A percentile compares a stretch with the other conserved stretches of the same genome.
Conservation (phyloP, 345 rosid genomes). For the Moringa oleifera region DNA sequence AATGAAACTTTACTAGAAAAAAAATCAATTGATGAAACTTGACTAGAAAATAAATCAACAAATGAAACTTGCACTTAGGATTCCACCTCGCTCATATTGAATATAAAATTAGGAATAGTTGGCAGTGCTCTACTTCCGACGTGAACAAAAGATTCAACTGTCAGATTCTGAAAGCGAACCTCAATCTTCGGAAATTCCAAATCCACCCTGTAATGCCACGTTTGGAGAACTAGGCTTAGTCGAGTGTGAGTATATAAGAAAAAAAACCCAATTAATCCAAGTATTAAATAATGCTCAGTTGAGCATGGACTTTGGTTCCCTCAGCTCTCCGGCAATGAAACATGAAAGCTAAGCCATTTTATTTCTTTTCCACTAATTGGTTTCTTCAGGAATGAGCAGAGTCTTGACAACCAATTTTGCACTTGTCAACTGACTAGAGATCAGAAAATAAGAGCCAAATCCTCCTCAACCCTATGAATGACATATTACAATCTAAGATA, state of each 20-base stretch:
- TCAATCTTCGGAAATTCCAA: constrained; percentile 89
- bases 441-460: too few relatives aligned
- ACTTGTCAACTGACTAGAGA: too few relatives aligned
- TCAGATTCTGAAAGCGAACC: constrained; percentile 75
- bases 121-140: constrained; percentile 96
- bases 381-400: background rate
- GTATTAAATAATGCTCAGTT: background rate
- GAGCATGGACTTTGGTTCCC: background rate
- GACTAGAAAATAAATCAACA: too few relatives aligned
- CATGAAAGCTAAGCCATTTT: too few relatives aligned
- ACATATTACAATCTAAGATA: background rate
- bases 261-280: background rate
- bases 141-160: constrained; percentile 77
- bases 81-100: constrained; percentile 84
- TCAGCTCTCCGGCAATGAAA: background rate
- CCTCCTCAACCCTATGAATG: too few relatives aligned
- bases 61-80: background rate
- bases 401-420: background rate
- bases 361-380: background rate
- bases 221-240: background rate
- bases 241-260: too few relatives aligned
- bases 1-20: too few relatives aligned
- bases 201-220: constrained; percentile 51
- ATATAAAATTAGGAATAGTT: constrained; percentile 85
- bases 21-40: too few relatives aligned